These are phyloP conservation scores for Avena insularis DNA, from an alignment of 176 grass and related monocot species.

Conservation along the genomic window DNA sequence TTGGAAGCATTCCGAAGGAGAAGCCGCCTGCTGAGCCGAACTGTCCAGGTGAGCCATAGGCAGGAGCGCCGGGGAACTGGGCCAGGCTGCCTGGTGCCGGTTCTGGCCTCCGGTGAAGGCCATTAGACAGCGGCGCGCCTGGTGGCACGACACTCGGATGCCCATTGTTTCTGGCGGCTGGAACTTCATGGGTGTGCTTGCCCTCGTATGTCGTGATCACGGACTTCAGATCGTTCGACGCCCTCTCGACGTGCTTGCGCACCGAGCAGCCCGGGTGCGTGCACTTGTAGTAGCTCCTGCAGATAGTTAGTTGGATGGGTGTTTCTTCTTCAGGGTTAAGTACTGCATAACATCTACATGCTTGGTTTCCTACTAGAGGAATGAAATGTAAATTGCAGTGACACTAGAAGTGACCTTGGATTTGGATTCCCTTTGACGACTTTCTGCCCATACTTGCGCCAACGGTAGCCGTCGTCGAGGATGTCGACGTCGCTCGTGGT, in stretches of 20 bases:
- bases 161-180: conserved; percentile 60
- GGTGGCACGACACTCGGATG: conserved; percentile 23
- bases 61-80: not conserved
- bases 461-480: conserved; percentile 95
- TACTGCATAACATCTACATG: not conserved
- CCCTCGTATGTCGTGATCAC: conserved; percentile 92
- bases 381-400: not conserved
- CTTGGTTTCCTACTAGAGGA: not conserved
- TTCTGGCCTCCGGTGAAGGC: conserved; percentile 36
- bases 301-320: not conserved
- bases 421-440: conserved; percentile 97
- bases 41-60: conserved; percentile 49
- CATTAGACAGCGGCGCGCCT: not conserved
- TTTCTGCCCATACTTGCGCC: conserved; percentile 98
- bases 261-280: conserved; percentile 47
- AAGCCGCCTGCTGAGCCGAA: conserved; percentile 50
- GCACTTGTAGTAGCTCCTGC: conserved; percentile 79
- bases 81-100: conserved; percentile 25
- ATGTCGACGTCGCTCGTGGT: conserved; percentile 91
- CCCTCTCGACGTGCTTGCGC: conserved; percentile 79
- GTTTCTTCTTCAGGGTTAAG: not conserved
- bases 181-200: conserved; percentile 90
- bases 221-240: conserved; percentile 85
- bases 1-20: conserved; percentile 55
- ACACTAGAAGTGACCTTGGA: conserved; percentile 62